A percentile compares a stretch with the other conserved stretches of the same genome.
These are phyloP conservation scores for Mucor sp. DNA, from an alignment of 371 early-diverging fungal genomes.

Conservation along the genomic window DNA sequence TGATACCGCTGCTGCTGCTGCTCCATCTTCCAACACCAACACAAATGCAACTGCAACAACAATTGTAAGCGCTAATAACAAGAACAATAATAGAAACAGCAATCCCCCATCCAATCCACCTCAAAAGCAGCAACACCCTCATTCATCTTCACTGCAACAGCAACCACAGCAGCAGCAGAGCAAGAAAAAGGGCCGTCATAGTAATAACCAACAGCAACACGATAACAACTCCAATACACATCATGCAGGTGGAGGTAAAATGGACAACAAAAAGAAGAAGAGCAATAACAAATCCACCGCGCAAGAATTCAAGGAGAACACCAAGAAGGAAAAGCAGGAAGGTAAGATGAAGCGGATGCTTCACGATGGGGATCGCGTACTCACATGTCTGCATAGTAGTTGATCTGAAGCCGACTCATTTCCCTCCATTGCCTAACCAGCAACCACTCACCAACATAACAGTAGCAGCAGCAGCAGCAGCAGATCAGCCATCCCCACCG, in stretches of 20 bases:
- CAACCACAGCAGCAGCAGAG: background rate
- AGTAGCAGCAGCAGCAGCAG: background rate
- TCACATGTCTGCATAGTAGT: background rate
- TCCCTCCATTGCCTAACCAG: constrained; percentile 14
- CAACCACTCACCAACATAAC: background rate
- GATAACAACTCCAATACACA: background rate
- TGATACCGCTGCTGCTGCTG: background rate
- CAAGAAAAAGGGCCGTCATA: background rate
- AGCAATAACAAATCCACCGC: background rate
- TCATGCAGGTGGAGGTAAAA: constrained; percentile 4
- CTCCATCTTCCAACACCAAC: background rate
- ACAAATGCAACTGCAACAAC: background rate
- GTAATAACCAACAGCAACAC: background rate
- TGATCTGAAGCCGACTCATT: constrained; percentile 11
- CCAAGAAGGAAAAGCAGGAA: background rate
- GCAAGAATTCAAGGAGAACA: background rate
- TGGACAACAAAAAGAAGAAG: constrained; percentile 10
- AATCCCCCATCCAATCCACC: background rate
- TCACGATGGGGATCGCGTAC: background rate
- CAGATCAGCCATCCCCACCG: background rate
- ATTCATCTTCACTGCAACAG: background rate
- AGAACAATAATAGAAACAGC: background rate
- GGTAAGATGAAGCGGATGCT: background rate
- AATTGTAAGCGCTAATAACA: background rate
- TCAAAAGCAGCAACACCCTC: background rate